These are phyloP conservation scores for Paramecium sonneborni DNA, from an alignment of 73 alveolate species.

Conservation along the genomic window DNA sequence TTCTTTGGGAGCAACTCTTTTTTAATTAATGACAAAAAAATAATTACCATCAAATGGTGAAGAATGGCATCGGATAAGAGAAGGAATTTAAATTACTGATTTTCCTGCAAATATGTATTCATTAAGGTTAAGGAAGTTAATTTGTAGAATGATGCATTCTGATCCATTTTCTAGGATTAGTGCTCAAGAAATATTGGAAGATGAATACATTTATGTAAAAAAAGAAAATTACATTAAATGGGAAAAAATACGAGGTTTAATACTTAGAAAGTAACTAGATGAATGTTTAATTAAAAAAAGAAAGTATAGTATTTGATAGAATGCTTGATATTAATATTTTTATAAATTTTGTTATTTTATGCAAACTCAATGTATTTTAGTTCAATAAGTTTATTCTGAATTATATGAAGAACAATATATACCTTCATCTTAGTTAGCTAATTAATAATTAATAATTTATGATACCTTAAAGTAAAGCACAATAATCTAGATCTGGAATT, in stretches of 20 bases:
- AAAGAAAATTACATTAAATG: slow-evolving; percentile 12
- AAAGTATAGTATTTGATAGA: background rate
- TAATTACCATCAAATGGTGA: slow-evolving; percentile 64
- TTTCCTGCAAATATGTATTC: background rate
- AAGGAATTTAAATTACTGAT: background rate
- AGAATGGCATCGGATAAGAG: slow-evolving; percentile 58
- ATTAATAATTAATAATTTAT: background rate
- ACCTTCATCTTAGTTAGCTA: background rate
- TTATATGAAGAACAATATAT: background rate
- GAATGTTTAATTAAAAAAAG: background rate
- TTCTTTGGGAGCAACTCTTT: slow-evolving; percentile 65
- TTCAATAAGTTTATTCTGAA: background rate
- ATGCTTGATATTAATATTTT: background rate
- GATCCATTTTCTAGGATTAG: background rate
- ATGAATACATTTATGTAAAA: background rate
- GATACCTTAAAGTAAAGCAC: background rate
- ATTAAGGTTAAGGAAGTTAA: background rate
- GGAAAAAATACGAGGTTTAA: slow-evolving; percentile 8
- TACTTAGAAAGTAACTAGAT: background rate
- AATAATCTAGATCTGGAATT: background rate
- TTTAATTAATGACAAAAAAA: slow-evolving; percentile 46
- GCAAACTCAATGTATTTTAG: too few species aligned
- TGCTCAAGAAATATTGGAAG: background rate
- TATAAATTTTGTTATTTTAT: background rate
- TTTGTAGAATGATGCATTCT: background rate